Evolutionary conservation across 345 rosid genomes (phyloP).

Genomic region (Leavenworthia alabamica): DNA sequence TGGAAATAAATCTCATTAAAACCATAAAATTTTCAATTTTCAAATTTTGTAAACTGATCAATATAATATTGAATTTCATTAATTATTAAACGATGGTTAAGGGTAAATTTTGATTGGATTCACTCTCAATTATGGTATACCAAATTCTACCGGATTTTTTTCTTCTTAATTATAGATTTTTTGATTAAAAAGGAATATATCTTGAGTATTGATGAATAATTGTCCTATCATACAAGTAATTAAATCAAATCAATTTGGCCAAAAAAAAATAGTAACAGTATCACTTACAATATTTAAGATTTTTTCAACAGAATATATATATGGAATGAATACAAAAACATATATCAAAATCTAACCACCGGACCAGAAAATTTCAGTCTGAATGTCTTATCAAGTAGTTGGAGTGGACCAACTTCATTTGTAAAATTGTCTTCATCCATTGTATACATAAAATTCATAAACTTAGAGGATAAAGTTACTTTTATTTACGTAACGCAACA

Average conservation of each 20-base stretch:
- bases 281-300: neutral
- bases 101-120: neutral
- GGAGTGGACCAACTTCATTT: conserved; percentile 21
- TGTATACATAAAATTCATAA: neutral
- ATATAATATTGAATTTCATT: neutral
- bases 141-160: conserved; percentile 10
- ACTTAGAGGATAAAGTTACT: neutral
- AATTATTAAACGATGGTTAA: neutral
- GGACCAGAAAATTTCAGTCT: neutral
- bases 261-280: neutral
- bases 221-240: neutral
- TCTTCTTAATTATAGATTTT: neutral
- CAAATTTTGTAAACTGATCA: neutral
- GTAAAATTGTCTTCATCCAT: neutral
- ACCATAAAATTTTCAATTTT: neutral
- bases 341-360: conserved; percentile 12
- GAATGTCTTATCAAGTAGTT: conserved; percentile 12
- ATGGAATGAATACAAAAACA: conserved; percentile 8
- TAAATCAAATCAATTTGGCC: neutral
- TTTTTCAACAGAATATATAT: neutral
- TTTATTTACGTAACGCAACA: conserved; percentile 26
- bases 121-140: neutral
- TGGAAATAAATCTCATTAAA: neutral
- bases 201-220: neutral
- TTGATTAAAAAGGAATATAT: neutral